phyloP scores from a whole-genome alignment of 148 eudicot species.

The Suaeda aralocaspica region DNA sequence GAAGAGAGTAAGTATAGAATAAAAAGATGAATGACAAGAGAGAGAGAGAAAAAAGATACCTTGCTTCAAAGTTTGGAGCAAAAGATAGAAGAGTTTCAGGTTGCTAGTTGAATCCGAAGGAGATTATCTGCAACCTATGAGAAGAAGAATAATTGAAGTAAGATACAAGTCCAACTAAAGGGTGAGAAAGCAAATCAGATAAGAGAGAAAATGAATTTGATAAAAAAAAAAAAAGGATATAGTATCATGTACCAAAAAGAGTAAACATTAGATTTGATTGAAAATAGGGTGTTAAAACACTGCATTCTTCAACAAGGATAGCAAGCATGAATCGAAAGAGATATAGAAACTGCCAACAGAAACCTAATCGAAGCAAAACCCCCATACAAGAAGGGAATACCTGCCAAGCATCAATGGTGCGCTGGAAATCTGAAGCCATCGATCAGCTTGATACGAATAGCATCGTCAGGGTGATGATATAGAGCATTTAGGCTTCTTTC shows the following conservation, averaged over 20 bases:
- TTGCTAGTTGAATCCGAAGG: slow-evolving; percentile 92
- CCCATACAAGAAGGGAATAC: slow-evolving; percentile 27
- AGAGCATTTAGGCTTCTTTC: slow-evolving; percentile 93
- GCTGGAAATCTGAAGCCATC: slow-evolving; percentile 97
- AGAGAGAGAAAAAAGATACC: slow-evolving; percentile 38
- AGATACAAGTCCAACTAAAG: not conserved
- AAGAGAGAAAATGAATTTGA: no score
- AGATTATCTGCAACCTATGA: slow-evolving; percentile 86
- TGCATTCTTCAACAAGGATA: no score
- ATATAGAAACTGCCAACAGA: no score
- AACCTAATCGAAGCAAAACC: no score
- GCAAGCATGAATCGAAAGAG: not conserved
- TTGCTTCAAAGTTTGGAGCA: slow-evolving; percentile 99
- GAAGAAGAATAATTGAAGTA: slow-evolving; percentile 15
- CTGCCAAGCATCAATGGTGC: slow-evolving; percentile 98
- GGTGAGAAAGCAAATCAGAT: not conserved
- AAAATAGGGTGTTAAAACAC: no score
- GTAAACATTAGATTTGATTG: no score
- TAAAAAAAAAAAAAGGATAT: not conserved
- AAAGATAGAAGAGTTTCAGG: slow-evolving; percentile 81
- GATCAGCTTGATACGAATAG: slow-evolving; percentile 92
- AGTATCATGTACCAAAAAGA: slow-evolving; percentile 2
- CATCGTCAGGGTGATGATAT: slow-evolving; percentile 92
- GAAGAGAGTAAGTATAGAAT: not conserved
- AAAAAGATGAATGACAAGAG: slow-evolving; percentile 1